Conservation (phyloP, 129 eudicot genomes). For the Centaurea solstitialis region DNA sequence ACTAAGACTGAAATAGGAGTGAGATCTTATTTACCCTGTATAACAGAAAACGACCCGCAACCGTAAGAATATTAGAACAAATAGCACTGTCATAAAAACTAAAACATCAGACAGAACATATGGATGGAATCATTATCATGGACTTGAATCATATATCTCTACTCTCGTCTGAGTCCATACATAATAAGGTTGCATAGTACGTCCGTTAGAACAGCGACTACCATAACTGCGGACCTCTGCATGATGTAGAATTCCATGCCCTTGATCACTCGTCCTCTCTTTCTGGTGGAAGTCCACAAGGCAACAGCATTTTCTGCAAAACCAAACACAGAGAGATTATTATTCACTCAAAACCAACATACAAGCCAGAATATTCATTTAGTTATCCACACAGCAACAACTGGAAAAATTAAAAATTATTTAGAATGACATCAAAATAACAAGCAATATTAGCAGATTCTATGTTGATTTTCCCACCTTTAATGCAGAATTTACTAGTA, state of each 20-base stretch:
- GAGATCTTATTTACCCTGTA: too few relatives aligned
- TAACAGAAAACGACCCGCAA: neutral
- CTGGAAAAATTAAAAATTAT: neutral
- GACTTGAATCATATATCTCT: neutral
- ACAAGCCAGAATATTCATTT: neutral
- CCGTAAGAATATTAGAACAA: neutral
- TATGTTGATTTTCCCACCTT: too few relatives aligned
- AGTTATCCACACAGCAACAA: neutral
- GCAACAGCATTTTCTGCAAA: conserved; percentile 92
- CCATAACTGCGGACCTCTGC: neutral
- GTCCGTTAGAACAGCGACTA: neutral
- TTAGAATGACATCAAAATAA: too few relatives aligned
- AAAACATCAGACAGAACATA: neutral
- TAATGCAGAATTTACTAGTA: too few relatives aligned
- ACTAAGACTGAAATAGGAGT: too few relatives aligned
- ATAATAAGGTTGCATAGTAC: neutral
- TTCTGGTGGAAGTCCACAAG: conserved; percentile 98
- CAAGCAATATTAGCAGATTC: too few relatives aligned
- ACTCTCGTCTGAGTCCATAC: neutral
- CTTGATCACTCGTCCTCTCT: conserved; percentile 77
- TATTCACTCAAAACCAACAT: neutral
- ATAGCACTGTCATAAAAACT: neutral
- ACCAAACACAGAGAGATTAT: neutral
- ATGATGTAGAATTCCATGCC: conserved; percentile 4
- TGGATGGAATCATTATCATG: neutral